Evolutionary conservation across 345 rosid species (phyloP).

Genomic region (Gossypium thurberi): DNA sequence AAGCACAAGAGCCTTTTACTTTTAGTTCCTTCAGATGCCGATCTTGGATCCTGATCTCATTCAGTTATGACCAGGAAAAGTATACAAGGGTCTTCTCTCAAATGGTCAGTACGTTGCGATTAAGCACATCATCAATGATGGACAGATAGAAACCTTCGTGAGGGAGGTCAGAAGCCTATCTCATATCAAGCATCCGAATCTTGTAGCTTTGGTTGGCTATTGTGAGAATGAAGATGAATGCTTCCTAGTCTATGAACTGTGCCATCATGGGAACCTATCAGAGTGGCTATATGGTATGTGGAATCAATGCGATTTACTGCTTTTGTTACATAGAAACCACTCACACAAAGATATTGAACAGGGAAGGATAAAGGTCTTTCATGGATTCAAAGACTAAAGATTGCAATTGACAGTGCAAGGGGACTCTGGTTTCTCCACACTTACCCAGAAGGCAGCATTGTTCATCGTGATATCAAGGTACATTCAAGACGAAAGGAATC

Average conservation of each 20-base stretch:
- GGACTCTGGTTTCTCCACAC: slow-evolving; percentile 53
- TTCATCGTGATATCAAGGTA: slow-evolving; percentile 52
- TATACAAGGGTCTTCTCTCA: slow-evolving; percentile 43
- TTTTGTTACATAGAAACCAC: background rate
- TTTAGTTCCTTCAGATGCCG: background rate
- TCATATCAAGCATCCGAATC: slow-evolving; percentile 52
- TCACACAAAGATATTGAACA: slow-evolving; percentile 16
- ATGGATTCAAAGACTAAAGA: slow-evolving; percentile 47
- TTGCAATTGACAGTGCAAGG: slow-evolving; percentile 40
- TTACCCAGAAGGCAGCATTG: slow-evolving; percentile 47
- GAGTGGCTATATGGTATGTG: slow-evolving; percentile 52
- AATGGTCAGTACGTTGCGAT: slow-evolving; percentile 43
- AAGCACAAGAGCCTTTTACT: background rate
- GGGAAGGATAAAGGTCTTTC: slow-evolving; percentile 40
- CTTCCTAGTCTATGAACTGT: slow-evolving; percentile 42
- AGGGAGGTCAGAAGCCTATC: slow-evolving; percentile 56
- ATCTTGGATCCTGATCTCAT: slow-evolving; percentile 6
- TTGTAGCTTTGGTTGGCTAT: slow-evolving; percentile 47
- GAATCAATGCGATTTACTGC: background rate
- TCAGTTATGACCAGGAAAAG: slow-evolving; percentile 37
- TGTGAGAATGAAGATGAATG: slow-evolving; percentile 43
- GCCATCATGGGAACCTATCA: slow-evolving; percentile 50
- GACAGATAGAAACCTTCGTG: slow-evolving; percentile 42
- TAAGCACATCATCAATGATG: slow-evolving; percentile 49
- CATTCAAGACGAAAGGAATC: background rate